phyloP scores from a whole-genome alignment of 306 rosid genomes.

The Cicer arietinum region DNA sequence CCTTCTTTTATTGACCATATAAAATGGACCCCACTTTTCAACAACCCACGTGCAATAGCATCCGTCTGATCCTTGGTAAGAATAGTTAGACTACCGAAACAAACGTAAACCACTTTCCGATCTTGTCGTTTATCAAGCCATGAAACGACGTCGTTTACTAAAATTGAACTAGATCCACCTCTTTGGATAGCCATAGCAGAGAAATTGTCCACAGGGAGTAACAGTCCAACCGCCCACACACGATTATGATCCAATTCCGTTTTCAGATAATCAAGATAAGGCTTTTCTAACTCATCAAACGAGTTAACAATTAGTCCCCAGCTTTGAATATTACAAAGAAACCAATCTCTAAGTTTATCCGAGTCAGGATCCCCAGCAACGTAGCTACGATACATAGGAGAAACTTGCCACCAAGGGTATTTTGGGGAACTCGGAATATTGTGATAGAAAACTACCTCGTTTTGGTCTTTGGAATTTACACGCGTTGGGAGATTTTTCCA shows the following conservation, averaged over 20 bases:
- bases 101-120: slow-evolving; percentile 52
- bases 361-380: slow-evolving; percentile 39
- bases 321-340: slow-evolving; percentile 40
- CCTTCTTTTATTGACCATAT: slow-evolving; percentile 50
- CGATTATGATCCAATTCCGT: slow-evolving; percentile 50
- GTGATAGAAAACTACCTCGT: slow-evolving; percentile 47
- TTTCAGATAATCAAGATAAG: slow-evolving; percentile 47
- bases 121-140: slow-evolving; percentile 55
- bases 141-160: slow-evolving; percentile 30
- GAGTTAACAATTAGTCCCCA: slow-evolving; percentile 63
- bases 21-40: slow-evolving; percentile 58
- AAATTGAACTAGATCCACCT: slow-evolving; percentile 52
- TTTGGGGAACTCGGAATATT: slow-evolving; percentile 49
- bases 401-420: slow-evolving; percentile 73
- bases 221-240: slow-evolving; percentile 63
- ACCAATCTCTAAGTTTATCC: slow-evolving; percentile 28
- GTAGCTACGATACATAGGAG: slow-evolving; percentile 50
- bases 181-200: not conserved
- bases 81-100: slow-evolving; percentile 55
- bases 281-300: slow-evolving; percentile 48
- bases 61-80: slow-evolving; percentile 42
- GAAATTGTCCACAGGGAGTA: slow-evolving; percentile 45
- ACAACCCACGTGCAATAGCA: slow-evolving; percentile 44
- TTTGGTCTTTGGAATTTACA: not conserved
- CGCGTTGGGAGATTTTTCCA: slow-evolving; percentile 42